A percentile compares a stretch with the other conserved stretches of the same genome.
These are phyloP conservation scores for Penicillium sp. DNA, from an alignment of 2,329 filamentous ascomycete species.

Conservation along the genomic window DNA sequence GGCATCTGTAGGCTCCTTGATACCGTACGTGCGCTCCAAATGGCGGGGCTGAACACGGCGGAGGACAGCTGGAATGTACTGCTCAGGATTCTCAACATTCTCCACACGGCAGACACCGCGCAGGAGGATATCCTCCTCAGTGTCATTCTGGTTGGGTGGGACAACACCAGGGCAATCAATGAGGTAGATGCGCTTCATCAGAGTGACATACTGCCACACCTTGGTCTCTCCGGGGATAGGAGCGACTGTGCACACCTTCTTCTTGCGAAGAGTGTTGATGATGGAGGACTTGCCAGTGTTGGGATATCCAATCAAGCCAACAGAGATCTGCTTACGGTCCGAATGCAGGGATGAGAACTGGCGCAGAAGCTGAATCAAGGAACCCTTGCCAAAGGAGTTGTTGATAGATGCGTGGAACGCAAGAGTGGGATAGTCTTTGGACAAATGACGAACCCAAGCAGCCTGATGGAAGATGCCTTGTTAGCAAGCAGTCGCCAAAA, in stretches of 20 bases:
- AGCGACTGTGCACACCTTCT: slow-evolving; percentile 90
- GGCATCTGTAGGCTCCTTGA: slow-evolving; percentile 75
- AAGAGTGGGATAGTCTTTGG: slow-evolving; percentile 88
- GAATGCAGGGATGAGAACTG: slow-evolving; percentile 91
- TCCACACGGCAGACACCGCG: slow-evolving; percentile 91
- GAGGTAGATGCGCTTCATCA: slow-evolving; percentile 92
- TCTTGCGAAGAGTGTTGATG: slow-evolving; percentile 93
- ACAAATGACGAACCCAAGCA: slow-evolving; percentile 85
- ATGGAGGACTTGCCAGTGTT: slow-evolving; percentile 97
- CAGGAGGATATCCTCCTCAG: slow-evolving; percentile 82
- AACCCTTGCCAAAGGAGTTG: slow-evolving; percentile 96
- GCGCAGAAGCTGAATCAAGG: slow-evolving; percentile 83
- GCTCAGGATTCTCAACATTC: slow-evolving; percentile 93
- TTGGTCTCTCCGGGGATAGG: slow-evolving; percentile 97
- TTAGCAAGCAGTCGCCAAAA: slow-evolving; percentile 36
- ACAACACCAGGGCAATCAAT: slow-evolving; percentile 98
- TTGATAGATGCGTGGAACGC: slow-evolving; percentile 94
- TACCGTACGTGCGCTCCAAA: slow-evolving; percentile 88
- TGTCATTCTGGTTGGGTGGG: slow-evolving; percentile 81
- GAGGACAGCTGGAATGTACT: slow-evolving; percentile 87
- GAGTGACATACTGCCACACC: slow-evolving; percentile 95
- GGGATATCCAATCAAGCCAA: slow-evolving; percentile 85
- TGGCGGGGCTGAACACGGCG: slow-evolving; percentile 80
- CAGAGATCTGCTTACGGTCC: slow-evolving; percentile 90
- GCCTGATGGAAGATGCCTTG: slow-evolving; percentile 65